Percentiles rank a stretch among this genome's conserved stretches.
phyloP scores from a whole-genome alignment of 495 filamentous ascomycete genomes.

The Saxophila tyrrhenica region DNA sequence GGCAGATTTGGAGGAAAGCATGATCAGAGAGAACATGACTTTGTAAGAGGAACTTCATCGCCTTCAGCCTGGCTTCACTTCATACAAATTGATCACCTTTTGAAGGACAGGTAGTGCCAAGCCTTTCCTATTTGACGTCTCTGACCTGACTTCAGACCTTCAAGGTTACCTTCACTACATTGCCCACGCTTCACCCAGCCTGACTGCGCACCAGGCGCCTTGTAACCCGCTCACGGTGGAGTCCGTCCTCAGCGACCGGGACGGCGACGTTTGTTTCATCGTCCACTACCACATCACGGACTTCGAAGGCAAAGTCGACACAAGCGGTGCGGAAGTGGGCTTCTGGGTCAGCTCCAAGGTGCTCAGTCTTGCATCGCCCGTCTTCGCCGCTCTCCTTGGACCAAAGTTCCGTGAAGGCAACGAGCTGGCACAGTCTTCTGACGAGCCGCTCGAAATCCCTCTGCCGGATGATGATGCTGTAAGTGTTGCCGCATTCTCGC shows the following conservation, averaged over 20 bases:
- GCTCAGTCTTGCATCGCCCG: not conserved
- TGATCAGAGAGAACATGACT: no score
- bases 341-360: not conserved
- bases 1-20: no score
- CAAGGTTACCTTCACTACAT: not conserved
- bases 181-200: no score
- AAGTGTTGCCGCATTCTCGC: no score
- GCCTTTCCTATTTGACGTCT: no score
- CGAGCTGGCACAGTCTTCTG: not conserved
- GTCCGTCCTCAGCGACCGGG: not conserved
- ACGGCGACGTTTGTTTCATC: not conserved
- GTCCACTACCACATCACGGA: no score
- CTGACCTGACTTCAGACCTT: no score
- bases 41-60: no score
- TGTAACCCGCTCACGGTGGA: not conserved
- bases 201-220: not conserved
- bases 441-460: not conserved
- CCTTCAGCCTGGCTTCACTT: no score
- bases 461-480: not conserved
- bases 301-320: no score
- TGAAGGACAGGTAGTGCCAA: no score
- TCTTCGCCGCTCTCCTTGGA: not conserved
- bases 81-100: no score
- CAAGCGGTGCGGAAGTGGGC: not conserved
- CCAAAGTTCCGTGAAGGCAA: not conserved